phyloP scores from a whole-genome alignment of 2,329 filamentous ascomycete genomes.

The Penicillium sp. region DNA sequence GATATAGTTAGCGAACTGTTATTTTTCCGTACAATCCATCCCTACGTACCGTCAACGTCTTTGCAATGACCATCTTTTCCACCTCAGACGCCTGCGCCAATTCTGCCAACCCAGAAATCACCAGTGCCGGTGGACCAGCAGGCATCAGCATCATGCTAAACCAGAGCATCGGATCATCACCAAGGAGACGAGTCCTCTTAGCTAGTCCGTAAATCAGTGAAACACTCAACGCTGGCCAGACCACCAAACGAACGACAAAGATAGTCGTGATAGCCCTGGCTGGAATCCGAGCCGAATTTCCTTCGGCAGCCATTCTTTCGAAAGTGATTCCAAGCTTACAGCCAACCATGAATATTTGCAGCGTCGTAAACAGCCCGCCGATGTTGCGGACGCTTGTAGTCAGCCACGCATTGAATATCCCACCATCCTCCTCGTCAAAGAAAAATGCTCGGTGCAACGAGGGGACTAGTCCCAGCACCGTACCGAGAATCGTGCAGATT shows the following conservation, averaged over 20 bases:
- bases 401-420: conserved; percentile 66
- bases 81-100: conserved; percentile 24
- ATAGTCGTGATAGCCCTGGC: conserved; percentile 46
- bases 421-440: conserved; percentile 55
- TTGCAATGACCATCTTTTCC: conserved; percentile 54
- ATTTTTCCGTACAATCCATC: background rate
- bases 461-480: conserved; percentile 57
- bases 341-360: conserved; percentile 65
- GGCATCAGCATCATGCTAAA: conserved; percentile 63
- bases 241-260: conserved; percentile 48
- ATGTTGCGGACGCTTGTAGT: conserved; percentile 61
- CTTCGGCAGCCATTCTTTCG: conserved; percentile 43
- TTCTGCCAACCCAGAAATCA: conserved; percentile 51
- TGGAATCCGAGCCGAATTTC: conserved; percentile 37
- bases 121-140: conserved; percentile 34
- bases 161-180: conserved; percentile 63
- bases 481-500: conserved; percentile 58
- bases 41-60: conserved; percentile 46
- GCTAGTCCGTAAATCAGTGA: conserved; percentile 55
- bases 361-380: conserved; percentile 61
- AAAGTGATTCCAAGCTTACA: conserved; percentile 61
- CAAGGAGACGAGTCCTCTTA: conserved; percentile 50
- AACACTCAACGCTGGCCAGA: conserved; percentile 61
- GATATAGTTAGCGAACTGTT: conserved; percentile 1
- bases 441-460: conserved; percentile 63